Evolutionary conservation across 2,329 filamentous ascomycete species (phyloP), one percentile per base, ranked within the genome.

Genomic region (Cytospora leucostoma): DNA sequence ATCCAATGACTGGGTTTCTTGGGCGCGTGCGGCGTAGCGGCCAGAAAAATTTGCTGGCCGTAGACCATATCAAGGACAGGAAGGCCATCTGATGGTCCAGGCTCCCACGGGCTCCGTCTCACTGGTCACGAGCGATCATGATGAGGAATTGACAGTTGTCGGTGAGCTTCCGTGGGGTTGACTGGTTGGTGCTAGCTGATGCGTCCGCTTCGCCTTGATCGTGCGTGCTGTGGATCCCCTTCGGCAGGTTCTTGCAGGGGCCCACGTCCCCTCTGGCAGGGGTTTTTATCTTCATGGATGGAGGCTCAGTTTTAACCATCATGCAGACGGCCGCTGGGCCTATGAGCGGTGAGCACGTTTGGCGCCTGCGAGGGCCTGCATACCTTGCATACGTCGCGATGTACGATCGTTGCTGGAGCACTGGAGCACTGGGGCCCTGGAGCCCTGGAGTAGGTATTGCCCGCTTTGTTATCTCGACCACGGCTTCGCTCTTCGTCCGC

Each of bases 261-360:
- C 13, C 27, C 49, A 51, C 54, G 57, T 21, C 51, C 38, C 10
- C 37, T 34, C 51, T 38, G 49, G 35, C 51, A 56, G 62, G 62
- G 57, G 40, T 40, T 59, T 27, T 63, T 63, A 63, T 63, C 62
- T 63, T 38, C 56, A 61, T 60, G 53, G 61, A 59, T 59, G 40
- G 51, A 63, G 35, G 44, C 56, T 59, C 61, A 63, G n/a, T 47
- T 47, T 47, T 19, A 47, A 47, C 44, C 47, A 38, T 54, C 58
- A 49, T 61, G 58, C 58, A 49, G 58, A 61, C 49, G 58, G 51
- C 51, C 49, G 56, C 34, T 38, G 49, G 33, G 49, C 63, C 63
- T 65, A 65, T 65, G 60, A 65, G 63, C 63, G 63, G 63, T 65
- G 63, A 56, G 63, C 63, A 65, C 60, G 60, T 59, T 61, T 59